phyloP scores from a whole-genome alignment of 2,329 filamentous ascomycete genomes.

The Dactylellina leptospora region DNA sequence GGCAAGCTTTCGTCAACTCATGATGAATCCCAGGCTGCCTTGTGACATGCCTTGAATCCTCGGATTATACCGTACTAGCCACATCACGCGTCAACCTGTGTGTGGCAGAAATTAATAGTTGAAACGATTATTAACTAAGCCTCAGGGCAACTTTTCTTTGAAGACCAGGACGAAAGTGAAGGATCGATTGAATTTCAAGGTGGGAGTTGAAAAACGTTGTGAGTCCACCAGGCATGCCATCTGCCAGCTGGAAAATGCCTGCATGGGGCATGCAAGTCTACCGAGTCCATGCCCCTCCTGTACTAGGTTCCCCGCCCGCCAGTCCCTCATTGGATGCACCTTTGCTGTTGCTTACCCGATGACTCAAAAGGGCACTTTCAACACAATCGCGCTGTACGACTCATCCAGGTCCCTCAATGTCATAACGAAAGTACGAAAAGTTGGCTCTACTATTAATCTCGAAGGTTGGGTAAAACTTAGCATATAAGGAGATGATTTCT shows the following conservation, averaged over 20 bases:
- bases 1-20: slow-evolving; percentile 9
- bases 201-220: neutral
- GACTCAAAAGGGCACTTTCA: slow-evolving; percentile 44
- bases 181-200: slow-evolving; percentile 24
- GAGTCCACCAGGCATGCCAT: slow-evolving; percentile 8
- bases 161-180: slow-evolving; percentile 3
- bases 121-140: slow-evolving; percentile 1
- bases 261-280: slow-evolving; percentile 12
- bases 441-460: slow-evolving; percentile 4
- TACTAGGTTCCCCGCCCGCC: slow-evolving; percentile 28
- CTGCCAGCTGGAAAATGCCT: slow-evolving; percentile 1
- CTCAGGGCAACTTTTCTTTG: slow-evolving; percentile 1
- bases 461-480: slow-evolving; percentile 14
- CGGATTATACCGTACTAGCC: neutral
- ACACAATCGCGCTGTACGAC: slow-evolving; percentile 40
- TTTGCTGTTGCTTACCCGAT: slow-evolving; percentile 38
- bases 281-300: slow-evolving; percentile 26
- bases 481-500: slow-evolving; percentile 20
- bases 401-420: slow-evolving; percentile 26
- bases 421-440: slow-evolving; percentile 6
- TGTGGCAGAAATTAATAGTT: neutral
- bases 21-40: slow-evolving; percentile 41
- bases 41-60: slow-evolving; percentile 45
- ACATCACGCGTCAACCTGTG: neutral
- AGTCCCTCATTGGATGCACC: slow-evolving; percentile 23